Percentiles rank a stretch among this genome's conserved stretches.
Evolutionary conservation across 148 eudicot genomes (phyloP).

Genomic region (Nepenthes mirabilis): DNA sequence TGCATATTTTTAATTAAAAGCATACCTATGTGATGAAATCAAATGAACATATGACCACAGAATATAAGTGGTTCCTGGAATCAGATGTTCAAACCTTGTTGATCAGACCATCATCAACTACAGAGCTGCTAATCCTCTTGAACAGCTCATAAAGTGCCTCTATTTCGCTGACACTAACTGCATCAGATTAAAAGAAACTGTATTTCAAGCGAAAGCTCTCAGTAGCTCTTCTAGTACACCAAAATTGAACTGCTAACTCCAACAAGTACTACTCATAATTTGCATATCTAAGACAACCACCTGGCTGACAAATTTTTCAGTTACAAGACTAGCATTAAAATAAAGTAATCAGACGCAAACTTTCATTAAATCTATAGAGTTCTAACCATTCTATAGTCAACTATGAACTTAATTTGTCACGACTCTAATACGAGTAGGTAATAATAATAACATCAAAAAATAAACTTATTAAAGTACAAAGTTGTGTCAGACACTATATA

Average conservation of each 20-base stretch:
- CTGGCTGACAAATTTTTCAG: neutral
- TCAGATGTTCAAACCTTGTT: constrained; percentile 47
- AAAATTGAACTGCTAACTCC: neutral
- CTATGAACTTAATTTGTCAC: too few species aligned
- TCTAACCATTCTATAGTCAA: too few species aligned
- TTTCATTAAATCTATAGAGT: too few species aligned
- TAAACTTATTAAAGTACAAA: too few species aligned
- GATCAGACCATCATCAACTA: constrained; percentile 84
- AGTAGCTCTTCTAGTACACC: neutral
- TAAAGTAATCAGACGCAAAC: too few species aligned
- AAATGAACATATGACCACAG: neutral
- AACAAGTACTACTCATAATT: neutral
- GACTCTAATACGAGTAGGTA: too few species aligned
- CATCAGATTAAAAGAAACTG: constrained; percentile 10
- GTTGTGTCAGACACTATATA: too few species aligned
- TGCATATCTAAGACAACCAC: neutral
- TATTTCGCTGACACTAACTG: constrained; percentile 96
- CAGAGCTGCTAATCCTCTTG: constrained; percentile 93
- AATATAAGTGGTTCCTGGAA: neutral
- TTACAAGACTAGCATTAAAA: too few species aligned
- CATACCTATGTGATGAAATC: neutral
- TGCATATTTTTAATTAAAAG: neutral
- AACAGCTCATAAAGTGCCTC: constrained; percentile 95
- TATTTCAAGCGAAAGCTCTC: neutral
- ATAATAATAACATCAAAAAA: too few species aligned